A percentile compares a stretch with the other conserved stretches of the same genome.
Conservation (phyloP, 192 early-diverging fungal genomes). For the Coemansia sp. region DNA sequence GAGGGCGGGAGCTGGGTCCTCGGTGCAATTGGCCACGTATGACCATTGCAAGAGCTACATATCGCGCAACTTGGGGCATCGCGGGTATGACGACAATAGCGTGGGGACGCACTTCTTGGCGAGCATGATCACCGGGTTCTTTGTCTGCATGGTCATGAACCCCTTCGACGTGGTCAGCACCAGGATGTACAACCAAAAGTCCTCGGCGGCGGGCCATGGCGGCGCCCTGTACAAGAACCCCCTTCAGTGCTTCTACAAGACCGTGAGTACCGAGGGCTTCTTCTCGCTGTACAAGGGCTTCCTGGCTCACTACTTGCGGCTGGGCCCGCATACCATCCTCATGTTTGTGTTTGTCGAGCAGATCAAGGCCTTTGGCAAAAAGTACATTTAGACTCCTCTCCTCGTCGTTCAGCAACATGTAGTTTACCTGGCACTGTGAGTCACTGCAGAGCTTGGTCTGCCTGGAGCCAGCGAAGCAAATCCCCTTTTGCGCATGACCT, state of each 20-base stretch:
- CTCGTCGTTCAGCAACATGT: neutral
- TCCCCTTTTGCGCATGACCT: neutral
- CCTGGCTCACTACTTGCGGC: constrained; percentile 83
- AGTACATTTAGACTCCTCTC: constrained; percentile 10
- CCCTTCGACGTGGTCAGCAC: constrained; percentile 96
- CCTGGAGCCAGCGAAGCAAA: neutral
- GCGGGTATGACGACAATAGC: constrained; percentile 57
- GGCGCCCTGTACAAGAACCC: constrained; percentile 75
- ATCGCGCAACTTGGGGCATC: constrained; percentile 54
- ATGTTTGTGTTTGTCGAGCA: constrained; percentile 92
- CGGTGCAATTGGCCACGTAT: constrained; percentile 89
- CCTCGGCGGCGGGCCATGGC: constrained; percentile 55
- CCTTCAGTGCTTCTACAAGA: constrained; percentile 85
- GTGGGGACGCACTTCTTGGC: constrained; percentile 71
- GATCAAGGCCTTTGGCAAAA: constrained; percentile 53
- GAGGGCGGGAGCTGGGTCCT: constrained; percentile 81
- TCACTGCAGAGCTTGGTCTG: neutral
- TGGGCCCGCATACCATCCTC: constrained; percentile 91
- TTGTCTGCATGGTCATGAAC: constrained; percentile 90
- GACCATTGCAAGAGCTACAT: constrained; percentile 73
- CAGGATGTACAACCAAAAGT: constrained; percentile 90
- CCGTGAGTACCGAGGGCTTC: constrained; percentile 75
- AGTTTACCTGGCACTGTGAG: neutral
- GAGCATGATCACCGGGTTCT: constrained; percentile 76
- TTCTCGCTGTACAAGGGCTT: constrained; percentile 90